Base-by-base conservation (phyloP, 2,329 filamentous ascomycete species). In the Botrytis aclada region DNA sequence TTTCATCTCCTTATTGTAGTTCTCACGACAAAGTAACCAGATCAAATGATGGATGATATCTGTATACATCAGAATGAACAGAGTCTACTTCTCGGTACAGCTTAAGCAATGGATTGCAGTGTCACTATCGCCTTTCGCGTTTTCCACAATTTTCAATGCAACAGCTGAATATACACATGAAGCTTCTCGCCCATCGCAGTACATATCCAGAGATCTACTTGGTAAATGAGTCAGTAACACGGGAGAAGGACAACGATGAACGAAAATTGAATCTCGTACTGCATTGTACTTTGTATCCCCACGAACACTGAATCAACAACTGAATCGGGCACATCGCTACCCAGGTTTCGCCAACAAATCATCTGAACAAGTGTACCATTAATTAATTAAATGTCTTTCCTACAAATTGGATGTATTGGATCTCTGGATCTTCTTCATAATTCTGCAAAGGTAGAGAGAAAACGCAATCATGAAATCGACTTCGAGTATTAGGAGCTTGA, bases 331-430 rank as follows among this genome's bases (percentile, higher is more conserved):
- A 34, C 20, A 22, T 9, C 25, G 41, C n/a, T 25, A 45, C 32
- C 29, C 9, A 3, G 14, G 3, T 29, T 14, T 56, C n/a, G 51
- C n/a, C 5, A 9, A 29, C n/a, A 3, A 29, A 45, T 22, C 18
- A 18, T 29, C 5, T 34, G 34, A 7, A 29, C 18, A 34, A 58
- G 47, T 16, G 65, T 29, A 39, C 34, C 14, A 25, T n/a, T 29
- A 6, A 18, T 22, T 64, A 41, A 64, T 64, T 4, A 32, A 58
- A 69, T 43, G 34, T 69, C 66, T 69, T 58, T 69, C 37, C 39
- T 9, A 29, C 20, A 69, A 32, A 69, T 58, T 58, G 14, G 37
- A 58, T 69, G 66, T 43, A 65, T 65, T 47, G 22, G 62, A 47
- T 37, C 20, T 34, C 32, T 47, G 18, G 2, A 9, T 16, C 4